Percentiles rank a stretch among this genome's conserved stretches.
phyloP scores from a whole-genome alignment of 352 stramenopile species.

The Heterotrichella gracilis region DNA sequence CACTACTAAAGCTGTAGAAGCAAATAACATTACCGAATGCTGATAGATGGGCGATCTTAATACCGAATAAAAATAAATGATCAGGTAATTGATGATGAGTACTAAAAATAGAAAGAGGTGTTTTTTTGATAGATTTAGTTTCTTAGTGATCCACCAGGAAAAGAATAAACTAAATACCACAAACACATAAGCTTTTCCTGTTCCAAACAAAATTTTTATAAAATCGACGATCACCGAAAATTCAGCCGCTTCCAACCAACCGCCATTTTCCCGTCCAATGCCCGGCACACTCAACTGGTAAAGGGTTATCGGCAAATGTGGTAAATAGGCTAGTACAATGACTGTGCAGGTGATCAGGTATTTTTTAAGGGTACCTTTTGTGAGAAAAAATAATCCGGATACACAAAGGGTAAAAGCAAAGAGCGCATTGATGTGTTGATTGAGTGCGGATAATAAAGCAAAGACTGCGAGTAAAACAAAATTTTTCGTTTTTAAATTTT shows the following conservation, averaged over 20 bases:
- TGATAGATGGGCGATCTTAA: not conserved
- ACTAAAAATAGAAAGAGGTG: not conserved
- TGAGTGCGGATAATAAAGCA: not conserved
- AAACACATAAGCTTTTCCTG: not conserved
- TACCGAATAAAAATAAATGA: constrained; percentile 1
- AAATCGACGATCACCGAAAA: not conserved
- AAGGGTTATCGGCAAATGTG: not conserved
- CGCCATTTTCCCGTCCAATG: not conserved
- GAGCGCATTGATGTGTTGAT: not conserved
- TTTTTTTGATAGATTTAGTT: constrained; percentile 8
- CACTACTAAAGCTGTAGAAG: not conserved
- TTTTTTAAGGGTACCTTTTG: not conserved
- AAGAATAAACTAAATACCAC: too few species aligned
- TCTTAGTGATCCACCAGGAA: too few species aligned
- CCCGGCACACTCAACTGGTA: not conserved
- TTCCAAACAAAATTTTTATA: not conserved
- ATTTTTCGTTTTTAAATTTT: not conserved
- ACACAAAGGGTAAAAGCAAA: not conserved
- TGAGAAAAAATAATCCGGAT: not conserved
- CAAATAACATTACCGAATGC: not conserved
- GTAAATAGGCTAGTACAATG: not conserved
- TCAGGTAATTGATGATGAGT: not conserved
- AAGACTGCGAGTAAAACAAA: not conserved
- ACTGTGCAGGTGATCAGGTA: not conserved
- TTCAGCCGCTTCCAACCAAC: not conserved